Percentiles rank a stretch among this genome's conserved stretches.
These are phyloP conservation scores for Solanum ossicruentum DNA, from an alignment of 257 asterid species.

Conservation along the genomic window DNA sequence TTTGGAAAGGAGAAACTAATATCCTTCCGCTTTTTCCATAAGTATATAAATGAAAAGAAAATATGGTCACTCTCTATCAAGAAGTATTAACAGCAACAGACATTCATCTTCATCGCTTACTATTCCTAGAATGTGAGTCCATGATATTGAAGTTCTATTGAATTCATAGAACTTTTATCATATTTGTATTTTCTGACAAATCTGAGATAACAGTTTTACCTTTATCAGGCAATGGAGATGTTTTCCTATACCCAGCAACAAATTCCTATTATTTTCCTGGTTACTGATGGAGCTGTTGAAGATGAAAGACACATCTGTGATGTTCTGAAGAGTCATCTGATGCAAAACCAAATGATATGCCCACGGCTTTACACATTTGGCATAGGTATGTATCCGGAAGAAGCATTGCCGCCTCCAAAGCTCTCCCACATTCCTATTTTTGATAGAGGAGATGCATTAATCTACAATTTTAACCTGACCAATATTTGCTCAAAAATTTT, in stretches of 20 bases:
- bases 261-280: constrained; percentile 61
- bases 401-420: neutral
- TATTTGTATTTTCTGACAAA: neutral
- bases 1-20: neutral
- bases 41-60: neutral
- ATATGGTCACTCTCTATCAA: neutral
- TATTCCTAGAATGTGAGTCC: neutral
- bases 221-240: constrained; percentile 67
- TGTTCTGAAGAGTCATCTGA: constrained; percentile 36
- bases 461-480: neutral
- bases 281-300: constrained; percentile 92
- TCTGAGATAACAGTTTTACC: neutral
- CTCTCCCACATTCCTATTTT: neutral
- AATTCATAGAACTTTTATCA: neutral
- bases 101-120: neutral
- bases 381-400: constrained; percentile 42
- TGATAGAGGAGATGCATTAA: neutral
- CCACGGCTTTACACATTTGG: constrained; percentile 87
- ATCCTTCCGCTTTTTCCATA: neutral
- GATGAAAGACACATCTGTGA: constrained; percentile 77
- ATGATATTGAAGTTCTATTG: neutral
- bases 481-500: neutral
- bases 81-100: neutral
- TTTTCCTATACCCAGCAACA: constrained; percentile 38
- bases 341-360: constrained; percentile 20